Evolutionary conservation across 371 early-diverging fungal species (phyloP).

Genomic region (Lichtheimia corymbifera): DNA sequence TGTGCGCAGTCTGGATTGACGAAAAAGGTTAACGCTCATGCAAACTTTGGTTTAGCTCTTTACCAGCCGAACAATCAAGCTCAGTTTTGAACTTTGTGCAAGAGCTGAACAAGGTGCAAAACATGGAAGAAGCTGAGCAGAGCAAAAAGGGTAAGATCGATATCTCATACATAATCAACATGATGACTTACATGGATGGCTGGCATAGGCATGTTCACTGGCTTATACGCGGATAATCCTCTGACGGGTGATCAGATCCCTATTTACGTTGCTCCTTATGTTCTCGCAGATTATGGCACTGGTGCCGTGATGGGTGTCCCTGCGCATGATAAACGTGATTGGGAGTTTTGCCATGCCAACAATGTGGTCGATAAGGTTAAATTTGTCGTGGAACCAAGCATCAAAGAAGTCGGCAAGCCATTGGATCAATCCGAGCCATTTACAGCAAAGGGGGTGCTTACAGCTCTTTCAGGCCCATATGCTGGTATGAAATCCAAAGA

Average conservation of each 20-base stretch:
- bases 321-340: conserved; percentile 80
- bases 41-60: conserved; percentile 15
- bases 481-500: conserved; percentile 59
- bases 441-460: conserved; percentile 62
- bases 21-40: neutral
- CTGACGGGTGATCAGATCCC: conserved; percentile 65
- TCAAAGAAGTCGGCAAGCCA: conserved; percentile 25
- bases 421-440: conserved; percentile 31
- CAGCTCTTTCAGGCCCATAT: conserved; percentile 54
- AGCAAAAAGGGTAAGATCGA: conserved; percentile 37
- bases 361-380: conserved; percentile 34
- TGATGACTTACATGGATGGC: neutral
- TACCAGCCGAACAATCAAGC: conserved; percentile 53
- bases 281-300: conserved; percentile 79
- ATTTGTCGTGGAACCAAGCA: conserved; percentile 53
- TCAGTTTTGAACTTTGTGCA: conserved; percentile 56
- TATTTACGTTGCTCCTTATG: conserved; percentile 78
- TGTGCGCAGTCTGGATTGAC: neutral
- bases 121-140: conserved; percentile 50
- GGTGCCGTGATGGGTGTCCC: conserved; percentile 92
- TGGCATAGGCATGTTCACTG: conserved; percentile 62
- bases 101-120: conserved; percentile 45
- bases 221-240: conserved; percentile 70
- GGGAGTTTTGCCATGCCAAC: conserved; percentile 64
- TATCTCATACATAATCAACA: neutral